A percentile compares a stretch with the other conserved stretches of the same genome.
These are phyloP conservation scores for Oenanthe sinensis DNA, from an alignment of 129 eudicot species.

Conservation along the genomic window DNA sequence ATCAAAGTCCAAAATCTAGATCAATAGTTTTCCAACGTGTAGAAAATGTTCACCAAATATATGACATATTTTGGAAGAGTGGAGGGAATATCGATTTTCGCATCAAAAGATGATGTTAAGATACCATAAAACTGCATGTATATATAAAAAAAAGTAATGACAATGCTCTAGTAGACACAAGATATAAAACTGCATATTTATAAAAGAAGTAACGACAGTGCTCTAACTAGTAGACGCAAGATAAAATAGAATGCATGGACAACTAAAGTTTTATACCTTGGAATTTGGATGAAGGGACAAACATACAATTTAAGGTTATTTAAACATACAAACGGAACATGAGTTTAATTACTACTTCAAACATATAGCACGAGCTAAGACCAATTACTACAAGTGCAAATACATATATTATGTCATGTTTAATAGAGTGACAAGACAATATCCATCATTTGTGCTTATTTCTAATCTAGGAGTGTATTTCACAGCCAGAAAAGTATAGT, in stretches of 20 bases:
- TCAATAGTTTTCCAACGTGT: background rate
- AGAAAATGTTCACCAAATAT: background rate
- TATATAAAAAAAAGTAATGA: background rate
- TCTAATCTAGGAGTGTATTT: background rate
- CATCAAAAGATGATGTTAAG: background rate
- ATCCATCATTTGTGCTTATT: background rate
- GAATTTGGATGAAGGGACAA: background rate
- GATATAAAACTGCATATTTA: background rate
- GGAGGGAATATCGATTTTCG: background rate
- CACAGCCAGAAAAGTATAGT: background rate
- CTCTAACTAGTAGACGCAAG: background rate
- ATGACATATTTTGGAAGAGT: background rate
- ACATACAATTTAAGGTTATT: background rate
- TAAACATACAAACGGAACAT: background rate
- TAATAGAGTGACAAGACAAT: background rate
- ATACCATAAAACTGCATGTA: background rate
- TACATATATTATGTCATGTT: background rate
- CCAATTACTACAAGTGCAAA: background rate
- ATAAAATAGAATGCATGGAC: background rate
- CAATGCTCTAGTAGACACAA: background rate
- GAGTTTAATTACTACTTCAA: background rate
- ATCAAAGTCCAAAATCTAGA: background rate
- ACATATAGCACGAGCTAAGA: background rate
- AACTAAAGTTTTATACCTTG: background rate
- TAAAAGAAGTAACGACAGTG: no score